Percentiles rank a stretch among this genome's conserved stretches.
Evolutionary conservation across 176 grass and related monocot species (phyloP).

Genomic region (Hordeum vulgare): DNA sequence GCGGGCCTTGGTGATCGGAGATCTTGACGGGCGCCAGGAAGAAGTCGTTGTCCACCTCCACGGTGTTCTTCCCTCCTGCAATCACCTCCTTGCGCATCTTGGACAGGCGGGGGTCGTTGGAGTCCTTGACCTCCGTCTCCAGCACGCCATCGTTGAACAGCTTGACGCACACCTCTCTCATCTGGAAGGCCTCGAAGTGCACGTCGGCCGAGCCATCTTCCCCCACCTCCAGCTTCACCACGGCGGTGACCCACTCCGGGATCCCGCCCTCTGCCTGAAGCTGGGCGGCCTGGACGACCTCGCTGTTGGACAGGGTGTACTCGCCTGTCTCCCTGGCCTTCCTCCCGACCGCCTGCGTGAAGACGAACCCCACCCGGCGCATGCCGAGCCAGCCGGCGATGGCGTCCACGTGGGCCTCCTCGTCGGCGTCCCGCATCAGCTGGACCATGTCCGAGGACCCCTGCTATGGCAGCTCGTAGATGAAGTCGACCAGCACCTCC

Average conservation of each 20-base stretch:
- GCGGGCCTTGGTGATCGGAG: no score
- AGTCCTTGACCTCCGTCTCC: slow-evolving; percentile 48
- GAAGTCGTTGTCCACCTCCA: no score
- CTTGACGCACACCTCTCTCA: slow-evolving; percentile 81
- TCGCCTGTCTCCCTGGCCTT: slow-evolving; percentile 55
- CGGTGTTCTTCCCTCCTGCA: no score
- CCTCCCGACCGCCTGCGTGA: slow-evolving; percentile 84
- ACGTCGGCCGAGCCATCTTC: no score
- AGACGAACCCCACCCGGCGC: slow-evolving; percentile 66
- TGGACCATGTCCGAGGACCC: slow-evolving; percentile 45
- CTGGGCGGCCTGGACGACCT: slow-evolving; percentile 71
- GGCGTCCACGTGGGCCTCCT: slow-evolving; percentile 64
- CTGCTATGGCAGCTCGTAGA: slow-evolving; percentile 75
- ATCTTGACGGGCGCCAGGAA: no score
- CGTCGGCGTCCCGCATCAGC: slow-evolving; percentile 44
- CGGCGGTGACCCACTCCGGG: no score
- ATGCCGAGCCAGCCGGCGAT: slow-evolving; percentile 67
- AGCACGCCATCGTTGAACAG: slow-evolving; percentile 83
- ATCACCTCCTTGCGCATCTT: slow-evolving; percentile 86
- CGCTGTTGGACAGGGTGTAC: slow-evolving; percentile 78
- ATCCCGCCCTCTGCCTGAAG: slow-evolving; percentile 54
- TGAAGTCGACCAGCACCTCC: slow-evolving; percentile 57
- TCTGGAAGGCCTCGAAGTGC: no score
- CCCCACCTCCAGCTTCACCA: no score
- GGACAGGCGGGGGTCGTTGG: slow-evolving; percentile 55